Conservation (phyloP, 1,284 basidiomycete genomes). For the Gymnopus androsaceus region DNA sequence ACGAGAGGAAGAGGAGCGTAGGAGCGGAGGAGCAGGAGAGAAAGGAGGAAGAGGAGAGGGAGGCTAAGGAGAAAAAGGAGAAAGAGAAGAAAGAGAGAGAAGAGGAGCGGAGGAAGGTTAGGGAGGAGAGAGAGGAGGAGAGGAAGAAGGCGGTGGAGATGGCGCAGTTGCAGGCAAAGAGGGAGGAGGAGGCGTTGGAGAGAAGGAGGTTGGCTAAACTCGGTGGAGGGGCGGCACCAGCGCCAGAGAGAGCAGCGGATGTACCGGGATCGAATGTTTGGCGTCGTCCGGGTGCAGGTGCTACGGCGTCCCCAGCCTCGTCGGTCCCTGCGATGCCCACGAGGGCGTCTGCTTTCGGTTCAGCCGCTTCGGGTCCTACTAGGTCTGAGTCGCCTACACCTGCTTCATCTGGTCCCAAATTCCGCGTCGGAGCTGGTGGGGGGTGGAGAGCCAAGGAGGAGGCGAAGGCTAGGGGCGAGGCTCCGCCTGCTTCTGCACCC, state of each 20-base stretch:
- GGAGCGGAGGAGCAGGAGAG: conserved; percentile 76
- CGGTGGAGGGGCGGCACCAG: conserved; percentile 27
- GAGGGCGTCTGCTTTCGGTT: no score
- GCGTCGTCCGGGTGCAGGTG: no score
- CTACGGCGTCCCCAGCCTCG: no score
- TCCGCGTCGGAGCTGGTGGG: no score
- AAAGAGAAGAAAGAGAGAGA: conserved; percentile 64
- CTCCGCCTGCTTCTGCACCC: conserved; percentile 36
- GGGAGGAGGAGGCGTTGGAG: conserved; percentile 51
- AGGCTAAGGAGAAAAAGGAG: conserved; percentile 63
- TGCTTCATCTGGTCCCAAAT: no score
- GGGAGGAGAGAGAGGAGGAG: conserved; percentile 66
- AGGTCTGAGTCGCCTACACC: no score
- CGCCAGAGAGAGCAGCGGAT: conserved; percentile 20
- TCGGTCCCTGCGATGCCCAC: no score
- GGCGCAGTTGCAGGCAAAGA: conserved; percentile 62
- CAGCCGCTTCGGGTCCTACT: no score
- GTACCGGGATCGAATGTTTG: not conserved
- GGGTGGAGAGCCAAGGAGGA: conserved; percentile 28
- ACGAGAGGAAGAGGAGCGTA: conserved; percentile 59
- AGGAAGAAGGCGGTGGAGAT: conserved; percentile 61
- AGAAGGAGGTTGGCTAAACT: conserved; percentile 1
- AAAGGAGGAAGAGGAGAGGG: conserved; percentile 71
- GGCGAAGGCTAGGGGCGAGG: conserved; percentile 42
- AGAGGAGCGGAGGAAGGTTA: conserved; percentile 32